Conservation (phyloP, 345 rosid species). For the Chamaenerion angustifolium region DNA sequence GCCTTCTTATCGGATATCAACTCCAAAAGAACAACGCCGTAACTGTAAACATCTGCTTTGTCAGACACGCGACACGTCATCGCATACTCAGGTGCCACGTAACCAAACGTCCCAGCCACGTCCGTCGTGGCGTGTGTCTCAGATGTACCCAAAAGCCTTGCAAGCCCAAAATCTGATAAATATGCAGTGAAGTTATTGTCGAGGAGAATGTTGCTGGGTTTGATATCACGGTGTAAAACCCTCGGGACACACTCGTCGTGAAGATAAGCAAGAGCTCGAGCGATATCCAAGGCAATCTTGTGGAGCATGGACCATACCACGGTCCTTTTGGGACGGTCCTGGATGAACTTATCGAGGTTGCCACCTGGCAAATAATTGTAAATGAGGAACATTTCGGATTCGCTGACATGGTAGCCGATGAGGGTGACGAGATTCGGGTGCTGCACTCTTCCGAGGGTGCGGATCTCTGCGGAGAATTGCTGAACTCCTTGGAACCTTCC, state of each 20-base stretch:
- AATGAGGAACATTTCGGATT: constrained; percentile 36
- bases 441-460: constrained; percentile 36
- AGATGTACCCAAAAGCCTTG: constrained; percentile 39
- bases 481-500: constrained; percentile 47
- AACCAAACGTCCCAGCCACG: constrained; percentile 46
- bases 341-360: constrained; percentile 35
- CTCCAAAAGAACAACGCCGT: constrained; percentile 41
- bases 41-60: constrained; percentile 46
- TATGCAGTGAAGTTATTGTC: constrained; percentile 33
- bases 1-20: constrained; percentile 38
- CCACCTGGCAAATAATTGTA: constrained; percentile 45
- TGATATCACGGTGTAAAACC: constrained; percentile 40
- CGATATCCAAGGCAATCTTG: constrained; percentile 43
- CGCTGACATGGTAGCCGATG: constrained; percentile 38
- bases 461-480: constrained; percentile 41
- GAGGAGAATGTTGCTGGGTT: constrained; percentile 40
- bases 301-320: constrained; percentile 36
- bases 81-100: constrained; percentile 48
- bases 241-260: constrained; percentile 38
- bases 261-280: constrained; percentile 37
- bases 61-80: constrained; percentile 46
- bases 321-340: constrained; percentile 24
- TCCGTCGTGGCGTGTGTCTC: constrained; percentile 47
- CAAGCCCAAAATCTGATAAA: constrained; percentile 46
- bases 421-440: constrained; percentile 39